phyloP scores from a whole-genome alignment of 2,329 filamentous ascomycete genomes.

The Colletotrichum lupini region DNA sequence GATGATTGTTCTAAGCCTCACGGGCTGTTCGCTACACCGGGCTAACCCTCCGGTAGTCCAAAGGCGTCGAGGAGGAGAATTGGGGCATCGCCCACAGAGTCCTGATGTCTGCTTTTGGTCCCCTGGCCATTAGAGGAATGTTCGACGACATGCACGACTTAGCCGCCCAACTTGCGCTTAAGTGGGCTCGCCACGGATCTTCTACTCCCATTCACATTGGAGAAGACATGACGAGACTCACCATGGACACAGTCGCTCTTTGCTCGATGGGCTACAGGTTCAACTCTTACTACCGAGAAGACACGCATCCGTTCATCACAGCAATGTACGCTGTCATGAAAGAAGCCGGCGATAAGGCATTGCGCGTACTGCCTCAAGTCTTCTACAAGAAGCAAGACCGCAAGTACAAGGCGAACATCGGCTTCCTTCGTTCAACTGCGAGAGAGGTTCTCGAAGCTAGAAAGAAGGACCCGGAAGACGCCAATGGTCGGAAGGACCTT shows the following conservation, averaged over 20 bases:
- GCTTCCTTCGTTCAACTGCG: slow-evolving; percentile 62
- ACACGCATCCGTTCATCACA: slow-evolving; percentile 48
- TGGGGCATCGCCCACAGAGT: slow-evolving; percentile 69
- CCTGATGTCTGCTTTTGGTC: slow-evolving; percentile 76
- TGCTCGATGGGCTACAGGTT: slow-evolving; percentile 69
- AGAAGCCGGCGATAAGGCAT: slow-evolving; percentile 61
- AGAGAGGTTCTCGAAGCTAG: slow-evolving; percentile 70
- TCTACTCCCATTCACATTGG: slow-evolving; percentile 61
- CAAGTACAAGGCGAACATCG: slow-evolving; percentile 62
- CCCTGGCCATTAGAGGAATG: slow-evolving; percentile 71
- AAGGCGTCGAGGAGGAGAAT: slow-evolving; percentile 30
- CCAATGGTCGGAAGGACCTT: slow-evolving; percentile 64
- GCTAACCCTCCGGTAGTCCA: not conserved
- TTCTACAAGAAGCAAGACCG: slow-evolving; percentile 56
- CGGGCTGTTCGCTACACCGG: too few relatives aligned
- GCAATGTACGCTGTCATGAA: slow-evolving; percentile 70
- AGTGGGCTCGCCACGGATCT: slow-evolving; percentile 60
- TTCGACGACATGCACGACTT: slow-evolving; percentile 65
- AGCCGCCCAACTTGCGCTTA: slow-evolving; percentile 62
- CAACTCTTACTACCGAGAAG: slow-evolving; percentile 69
- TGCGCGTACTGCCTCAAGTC: slow-evolving; percentile 57
- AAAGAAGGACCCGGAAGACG: slow-evolving; percentile 63
- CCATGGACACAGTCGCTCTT: slow-evolving; percentile 71
- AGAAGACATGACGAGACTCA: slow-evolving; percentile 71
- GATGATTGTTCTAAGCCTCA: too few relatives aligned